These are phyloP conservation scores for Filobasidium uniguttulatum DNA, from an alignment of 1,284 basidiomycete genomes.

Conservation along the genomic window DNA sequence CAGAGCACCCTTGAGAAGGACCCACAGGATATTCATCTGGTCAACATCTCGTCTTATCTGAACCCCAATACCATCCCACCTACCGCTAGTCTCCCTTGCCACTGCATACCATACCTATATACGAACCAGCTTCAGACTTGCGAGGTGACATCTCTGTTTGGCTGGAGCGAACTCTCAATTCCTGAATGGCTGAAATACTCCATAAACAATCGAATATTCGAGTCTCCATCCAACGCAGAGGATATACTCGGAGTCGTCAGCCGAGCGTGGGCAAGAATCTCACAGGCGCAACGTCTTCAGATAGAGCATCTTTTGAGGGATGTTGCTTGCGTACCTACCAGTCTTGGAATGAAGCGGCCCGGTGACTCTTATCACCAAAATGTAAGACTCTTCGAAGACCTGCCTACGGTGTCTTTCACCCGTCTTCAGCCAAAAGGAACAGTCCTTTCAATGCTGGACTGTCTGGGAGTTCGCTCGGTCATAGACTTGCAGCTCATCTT, in stretches of 20 bases:
- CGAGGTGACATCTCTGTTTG: slow-evolving; percentile 50
- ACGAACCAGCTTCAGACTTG: slow-evolving; percentile 44
- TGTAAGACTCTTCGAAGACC: slow-evolving; percentile 75
- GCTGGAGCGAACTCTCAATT: slow-evolving; percentile 68
- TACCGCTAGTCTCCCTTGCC: slow-evolving; percentile 66
- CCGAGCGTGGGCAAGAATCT: slow-evolving; percentile 61
- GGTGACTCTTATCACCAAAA: slow-evolving; percentile 74
- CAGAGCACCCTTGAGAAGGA: no score
- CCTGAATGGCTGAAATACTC: slow-evolving; percentile 64
- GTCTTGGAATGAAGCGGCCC: slow-evolving; percentile 59
- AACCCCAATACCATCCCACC: slow-evolving; percentile 61
- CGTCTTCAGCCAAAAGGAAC: slow-evolving; percentile 58
- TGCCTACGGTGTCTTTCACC: slow-evolving; percentile 66
- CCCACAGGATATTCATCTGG: slow-evolving; percentile 57
- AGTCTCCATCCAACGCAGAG: slow-evolving; percentile 38
- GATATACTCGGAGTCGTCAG: slow-evolving; percentile 57
- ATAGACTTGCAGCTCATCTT: slow-evolving; percentile 85
- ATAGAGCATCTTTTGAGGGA: slow-evolving; percentile 48
- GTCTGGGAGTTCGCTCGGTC: slow-evolving; percentile 75
- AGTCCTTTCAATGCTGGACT: slow-evolving; percentile 61
- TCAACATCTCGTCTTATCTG: slow-evolving; percentile 58
- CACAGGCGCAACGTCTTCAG: slow-evolving; percentile 47
- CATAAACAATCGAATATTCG: slow-evolving; percentile 23
- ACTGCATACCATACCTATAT: slow-evolving; percentile 59
- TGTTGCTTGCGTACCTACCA: slow-evolving; percentile 71